Conservation (phyloP, 306 rosid genomes). For the Parietaria judaica region DNA sequence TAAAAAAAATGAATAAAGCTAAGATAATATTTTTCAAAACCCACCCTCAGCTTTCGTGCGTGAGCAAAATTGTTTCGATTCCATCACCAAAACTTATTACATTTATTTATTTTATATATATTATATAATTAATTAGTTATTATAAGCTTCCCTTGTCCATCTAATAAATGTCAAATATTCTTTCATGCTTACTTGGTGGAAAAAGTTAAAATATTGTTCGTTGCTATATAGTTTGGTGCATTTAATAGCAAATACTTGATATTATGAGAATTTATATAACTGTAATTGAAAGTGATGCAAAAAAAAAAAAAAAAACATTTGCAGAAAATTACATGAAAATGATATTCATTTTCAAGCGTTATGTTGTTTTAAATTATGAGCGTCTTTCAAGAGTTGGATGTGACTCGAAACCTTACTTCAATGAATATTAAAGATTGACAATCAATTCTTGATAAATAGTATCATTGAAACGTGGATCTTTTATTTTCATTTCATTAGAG, state of each 20-base stretch:
- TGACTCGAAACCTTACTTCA: neutral
- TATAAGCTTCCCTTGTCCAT: neutral
- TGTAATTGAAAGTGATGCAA: neutral
- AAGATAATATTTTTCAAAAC: neutral
- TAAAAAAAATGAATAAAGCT: constrained; percentile 1
- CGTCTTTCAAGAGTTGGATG: neutral
- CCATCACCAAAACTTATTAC: neutral
- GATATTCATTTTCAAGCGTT: neutral
- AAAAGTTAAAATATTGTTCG: neutral
- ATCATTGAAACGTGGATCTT: neutral
- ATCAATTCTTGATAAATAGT: neutral
- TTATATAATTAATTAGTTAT: neutral
- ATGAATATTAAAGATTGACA: neutral
- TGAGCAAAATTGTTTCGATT: neutral
- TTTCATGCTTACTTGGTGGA: too few species aligned
- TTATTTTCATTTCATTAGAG: neutral
- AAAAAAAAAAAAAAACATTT: neutral
- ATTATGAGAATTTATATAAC: neutral
- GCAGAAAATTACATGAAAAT: neutral
- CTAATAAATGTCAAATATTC: too few species aligned
- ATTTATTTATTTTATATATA: neutral
- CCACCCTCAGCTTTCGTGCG: constrained; percentile 27
- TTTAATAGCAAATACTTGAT: neutral
- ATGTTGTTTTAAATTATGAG: neutral
- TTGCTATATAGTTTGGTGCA: neutral